Base-by-base conservation (phyloP, 73 alveolate genomes). In the Symbiodinium pilosum region DNA sequence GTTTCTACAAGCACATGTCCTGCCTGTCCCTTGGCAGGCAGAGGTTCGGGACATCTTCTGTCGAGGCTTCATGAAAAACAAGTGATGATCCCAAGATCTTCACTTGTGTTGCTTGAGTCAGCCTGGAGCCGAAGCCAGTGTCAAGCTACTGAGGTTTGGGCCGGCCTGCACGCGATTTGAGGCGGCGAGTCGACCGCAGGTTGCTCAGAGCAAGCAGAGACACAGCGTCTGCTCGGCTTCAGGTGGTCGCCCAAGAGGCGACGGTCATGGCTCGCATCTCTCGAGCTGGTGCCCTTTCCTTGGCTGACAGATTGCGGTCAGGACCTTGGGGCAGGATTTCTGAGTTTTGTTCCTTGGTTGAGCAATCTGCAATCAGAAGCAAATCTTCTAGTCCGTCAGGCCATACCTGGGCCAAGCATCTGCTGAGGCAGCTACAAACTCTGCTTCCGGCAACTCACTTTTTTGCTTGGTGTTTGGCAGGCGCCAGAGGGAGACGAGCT, bases 21-120 rank as follows among this genome's bases (percentile, higher is more conserved):
- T n/a, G n/a, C n/a, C n/a, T n/a, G n/a, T 14, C 24, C 36, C 1
- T 11, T 42, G 41, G 18, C 52, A 89, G 96, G 96, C 96, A 3
- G 96, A 89, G 51, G 96, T 89, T 26, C 86, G 96, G 18, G 96
- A 89, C 30, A 89, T 89, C 43, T 89, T 89, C 77, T 89, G 96
- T 77, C 96, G 96, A 0, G 96, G 87, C 30, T 89, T 89, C 52
- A 83, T 83, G 40, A 89, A n/a, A 54, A 89, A 89, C 87, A 64
- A 89, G 96, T n/a, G 40, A n/a, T n/a, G n/a, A n/a, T n/a, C n/a
- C n/a, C n/a, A n/a, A n/a, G n/a, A n/a, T n/a, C n/a, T n/a, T n/a
- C n/a, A n/a, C n/a, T n/a, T n/a, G n/a, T n/a, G n/a, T n/a, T n/a
- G 6, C 59, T 47, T 47, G 6, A 14, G 59, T 47, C 14, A 9